phyloP scores from a whole-genome alignment of 2,329 filamentous ascomycete species.

The Aspergillus cejpii region DNA sequence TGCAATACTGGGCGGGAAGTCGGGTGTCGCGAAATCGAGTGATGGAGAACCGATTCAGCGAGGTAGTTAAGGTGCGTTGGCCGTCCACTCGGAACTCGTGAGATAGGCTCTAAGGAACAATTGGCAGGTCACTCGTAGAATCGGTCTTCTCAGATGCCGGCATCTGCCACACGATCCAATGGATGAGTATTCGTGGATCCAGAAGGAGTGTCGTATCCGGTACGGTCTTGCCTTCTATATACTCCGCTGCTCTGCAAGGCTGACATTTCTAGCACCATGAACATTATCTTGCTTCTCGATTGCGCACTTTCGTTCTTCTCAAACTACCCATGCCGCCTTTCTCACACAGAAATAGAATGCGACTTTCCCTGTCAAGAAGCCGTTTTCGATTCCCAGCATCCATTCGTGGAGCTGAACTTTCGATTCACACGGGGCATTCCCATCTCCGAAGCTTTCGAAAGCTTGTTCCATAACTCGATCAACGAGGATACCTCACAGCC shows the following conservation, averaged over 20 bases:
- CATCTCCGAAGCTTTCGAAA: slow-evolving; percentile 36
- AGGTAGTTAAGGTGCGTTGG: slow-evolving; percentile 36
- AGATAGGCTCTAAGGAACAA: not conserved
- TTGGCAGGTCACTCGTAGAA: slow-evolving; percentile 34
- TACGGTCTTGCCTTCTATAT: slow-evolving; percentile 12
- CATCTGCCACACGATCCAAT: slow-evolving; percentile 36
- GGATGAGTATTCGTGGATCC: slow-evolving; percentile 39
- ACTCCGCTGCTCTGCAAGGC: not conserved
- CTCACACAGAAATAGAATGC: slow-evolving; percentile 37
- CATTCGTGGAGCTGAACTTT: slow-evolving; percentile 39
- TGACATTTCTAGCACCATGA: slow-evolving; percentile 31
- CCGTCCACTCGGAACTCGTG: not conserved
- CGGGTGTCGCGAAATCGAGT: slow-evolving; percentile 35
- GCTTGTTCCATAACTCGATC: slow-evolving; percentile 30
- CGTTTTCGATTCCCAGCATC: slow-evolving; percentile 37
- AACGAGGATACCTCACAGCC: slow-evolving; percentile 9
- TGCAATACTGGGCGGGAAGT: slow-evolving; percentile 43
- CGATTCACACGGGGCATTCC: slow-evolving; percentile 33
- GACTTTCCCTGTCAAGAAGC: slow-evolving; percentile 41
- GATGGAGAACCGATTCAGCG: slow-evolving; percentile 41
- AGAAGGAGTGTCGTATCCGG: slow-evolving; percentile 42
- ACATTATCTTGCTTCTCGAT: slow-evolving; percentile 39
- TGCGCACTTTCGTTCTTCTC: slow-evolving; percentile 43
- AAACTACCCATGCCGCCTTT: slow-evolving; percentile 41
- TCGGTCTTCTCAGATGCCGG: slow-evolving; percentile 33